These are phyloP conservation scores for Megacollybia marginata DNA, from an alignment of 768 basidiomycete species.

Conservation along the genomic window DNA sequence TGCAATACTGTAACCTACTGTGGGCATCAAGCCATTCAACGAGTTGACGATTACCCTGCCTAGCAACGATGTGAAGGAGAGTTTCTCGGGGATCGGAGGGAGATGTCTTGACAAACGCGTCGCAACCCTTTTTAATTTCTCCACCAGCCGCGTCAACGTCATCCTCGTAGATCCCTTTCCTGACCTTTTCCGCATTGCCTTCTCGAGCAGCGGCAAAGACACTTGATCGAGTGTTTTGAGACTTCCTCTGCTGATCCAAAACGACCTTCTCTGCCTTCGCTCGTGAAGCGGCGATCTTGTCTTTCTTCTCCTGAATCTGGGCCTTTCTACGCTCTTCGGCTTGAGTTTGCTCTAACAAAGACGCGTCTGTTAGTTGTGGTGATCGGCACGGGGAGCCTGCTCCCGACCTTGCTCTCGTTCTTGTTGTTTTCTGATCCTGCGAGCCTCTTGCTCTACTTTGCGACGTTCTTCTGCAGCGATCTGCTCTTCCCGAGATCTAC, in stretches of 20 bases:
- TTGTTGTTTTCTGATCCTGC: constrained; percentile 36
- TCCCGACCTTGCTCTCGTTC: constrained; percentile 44
- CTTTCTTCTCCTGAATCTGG: constrained; percentile 50
- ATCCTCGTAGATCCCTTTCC: constrained; percentile 63
- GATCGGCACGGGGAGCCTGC: constrained; percentile 3
- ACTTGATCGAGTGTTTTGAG: constrained; percentile 50
- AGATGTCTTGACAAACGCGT: constrained; percentile 35
- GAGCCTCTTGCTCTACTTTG: constrained; percentile 37
- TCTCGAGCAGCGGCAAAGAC: constrained; percentile 61
- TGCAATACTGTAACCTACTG: constrained; percentile 34
- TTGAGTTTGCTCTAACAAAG: constrained; percentile 38
- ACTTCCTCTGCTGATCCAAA: constrained; percentile 36
- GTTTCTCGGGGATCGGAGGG: constrained; percentile 59
- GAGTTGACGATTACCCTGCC: constrained; percentile 46
- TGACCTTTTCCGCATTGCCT: constrained; percentile 45
- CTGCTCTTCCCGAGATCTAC: constrained; percentile 44
- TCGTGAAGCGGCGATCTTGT: constrained; percentile 40
- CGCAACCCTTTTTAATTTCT: constrained; percentile 52
- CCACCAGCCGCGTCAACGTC: constrained; percentile 66
- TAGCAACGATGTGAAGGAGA: constrained; percentile 59
- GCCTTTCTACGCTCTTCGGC: constrained; percentile 53
- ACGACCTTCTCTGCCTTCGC: constrained; percentile 43
- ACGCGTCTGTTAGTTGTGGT: neutral
- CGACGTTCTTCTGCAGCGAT: constrained; percentile 47
- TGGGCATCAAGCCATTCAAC: constrained; percentile 68